phyloP scores from a whole-genome alignment of 331 rosid species.

The Acacia concinna region DNA sequence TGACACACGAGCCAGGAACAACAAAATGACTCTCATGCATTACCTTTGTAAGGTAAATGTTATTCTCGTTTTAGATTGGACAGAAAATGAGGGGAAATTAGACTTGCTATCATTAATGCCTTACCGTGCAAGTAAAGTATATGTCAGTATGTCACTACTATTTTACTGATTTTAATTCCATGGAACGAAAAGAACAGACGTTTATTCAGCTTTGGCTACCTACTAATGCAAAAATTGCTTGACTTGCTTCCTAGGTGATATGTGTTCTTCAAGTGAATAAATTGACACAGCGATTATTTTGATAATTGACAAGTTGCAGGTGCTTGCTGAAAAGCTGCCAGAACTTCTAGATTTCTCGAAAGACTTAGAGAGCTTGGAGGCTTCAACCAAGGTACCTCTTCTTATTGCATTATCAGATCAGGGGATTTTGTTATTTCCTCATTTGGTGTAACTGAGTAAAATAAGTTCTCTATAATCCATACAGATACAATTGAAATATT shows the following conservation, averaged over 20 bases:
- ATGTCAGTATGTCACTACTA: not conserved
- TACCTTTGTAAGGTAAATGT: slow-evolving; percentile 93
- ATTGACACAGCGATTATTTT: slow-evolving; percentile 3
- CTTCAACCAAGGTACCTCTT: slow-evolving; percentile 66
- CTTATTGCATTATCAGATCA: slow-evolving; percentile 21
- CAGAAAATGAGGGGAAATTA: not conserved
- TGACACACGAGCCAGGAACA: slow-evolving; percentile 88
- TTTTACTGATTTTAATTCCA: not conserved
- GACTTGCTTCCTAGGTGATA: not conserved
- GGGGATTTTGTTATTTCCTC: slow-evolving; percentile 13
- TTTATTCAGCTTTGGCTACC: not conserved
- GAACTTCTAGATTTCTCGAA: slow-evolving; percentile 84
- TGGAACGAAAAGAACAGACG: not conserved
- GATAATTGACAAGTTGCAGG: slow-evolving; percentile 54
- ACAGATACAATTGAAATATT: slow-evolving; percentile 90
- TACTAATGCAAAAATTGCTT: not conserved
- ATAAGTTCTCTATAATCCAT: slow-evolving; percentile 27
- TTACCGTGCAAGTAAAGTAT: not conserved
- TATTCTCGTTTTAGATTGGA: not conserved
- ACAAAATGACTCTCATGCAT: slow-evolving; percentile 98
- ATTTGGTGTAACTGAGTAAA: slow-evolving; percentile 24
- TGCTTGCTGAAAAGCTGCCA: slow-evolving; percentile 84
- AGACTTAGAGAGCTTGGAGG: slow-evolving; percentile 76
- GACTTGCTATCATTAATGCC: not conserved
- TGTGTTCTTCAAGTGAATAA: not conserved